These are phyloP conservation scores for Penicillium lividum DNA, from an alignment of 495 filamentous ascomycete species.

Conservation along the genomic window DNA sequence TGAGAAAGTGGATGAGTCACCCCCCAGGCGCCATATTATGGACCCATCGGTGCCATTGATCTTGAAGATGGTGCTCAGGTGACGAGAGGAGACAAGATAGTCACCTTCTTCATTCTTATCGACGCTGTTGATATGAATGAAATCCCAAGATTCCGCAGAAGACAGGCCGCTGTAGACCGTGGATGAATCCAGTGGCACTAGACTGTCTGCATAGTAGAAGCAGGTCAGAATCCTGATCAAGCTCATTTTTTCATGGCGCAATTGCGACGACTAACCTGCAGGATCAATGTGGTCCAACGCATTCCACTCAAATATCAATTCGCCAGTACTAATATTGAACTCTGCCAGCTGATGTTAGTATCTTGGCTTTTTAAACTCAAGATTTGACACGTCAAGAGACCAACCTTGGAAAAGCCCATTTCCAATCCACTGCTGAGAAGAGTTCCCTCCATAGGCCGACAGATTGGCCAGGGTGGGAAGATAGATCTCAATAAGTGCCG, in stretches of 20 bases:
- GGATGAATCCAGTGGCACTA: too few species aligned
- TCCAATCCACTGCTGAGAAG: constrained; percentile 32
- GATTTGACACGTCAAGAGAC: background rate
- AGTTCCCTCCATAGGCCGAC: constrained; percentile 26
- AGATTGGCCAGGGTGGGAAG: constrained; percentile 23
- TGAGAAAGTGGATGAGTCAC: background rate
- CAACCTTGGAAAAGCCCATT: constrained; percentile 35
- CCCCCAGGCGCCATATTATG: constrained; percentile 54
- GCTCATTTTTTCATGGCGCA: too few species aligned
- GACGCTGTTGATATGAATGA: constrained; percentile 26
- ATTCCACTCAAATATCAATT: constrained; percentile 40
- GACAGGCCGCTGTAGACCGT: too few species aligned
- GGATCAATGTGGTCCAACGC: constrained; percentile 34
- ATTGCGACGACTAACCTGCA: constrained; percentile 14
- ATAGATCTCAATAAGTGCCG: constrained; percentile 33
- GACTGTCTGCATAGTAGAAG: too few species aligned
- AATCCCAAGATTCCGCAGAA: constrained; percentile 21
- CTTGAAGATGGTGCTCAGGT: constrained; percentile 48
- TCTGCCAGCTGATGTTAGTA: constrained; percentile 13
- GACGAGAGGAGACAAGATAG: constrained; percentile 53
- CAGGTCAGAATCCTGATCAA: too few species aligned
- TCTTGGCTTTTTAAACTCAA: too few species aligned
- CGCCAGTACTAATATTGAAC: constrained; percentile 31
- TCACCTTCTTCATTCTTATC: constrained; percentile 37
- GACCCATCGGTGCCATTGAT: constrained; percentile 51